phyloP scores from a whole-genome alignment of 1,139 yeast genomes.

The Sugiyamaella castrensis region DNA sequence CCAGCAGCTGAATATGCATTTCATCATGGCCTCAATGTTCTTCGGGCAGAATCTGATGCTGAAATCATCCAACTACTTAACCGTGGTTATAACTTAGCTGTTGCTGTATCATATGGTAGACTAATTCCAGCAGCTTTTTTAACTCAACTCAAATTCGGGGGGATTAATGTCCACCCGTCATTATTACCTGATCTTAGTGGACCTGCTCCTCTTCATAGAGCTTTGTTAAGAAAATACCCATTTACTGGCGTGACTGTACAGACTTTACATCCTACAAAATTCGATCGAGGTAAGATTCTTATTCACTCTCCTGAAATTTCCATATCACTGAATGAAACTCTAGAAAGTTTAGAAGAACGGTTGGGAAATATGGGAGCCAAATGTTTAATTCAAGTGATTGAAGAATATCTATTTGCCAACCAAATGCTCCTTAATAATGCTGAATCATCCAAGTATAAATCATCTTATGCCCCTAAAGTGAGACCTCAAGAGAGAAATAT shows the following conservation, averaged over 20 bases:
- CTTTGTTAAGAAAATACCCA: constrained; percentile 61
- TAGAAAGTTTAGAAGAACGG: constrained; percentile 43
- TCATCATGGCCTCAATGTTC: constrained; percentile 39
- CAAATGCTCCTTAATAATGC: too few species aligned
- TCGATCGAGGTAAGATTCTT: constrained; percentile 75
- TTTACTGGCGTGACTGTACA: constrained; percentile 85
- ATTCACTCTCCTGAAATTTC: constrained; percentile 50
- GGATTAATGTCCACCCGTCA: constrained; percentile 92
- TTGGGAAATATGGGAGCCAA: constrained; percentile 61
- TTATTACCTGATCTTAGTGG: constrained; percentile 81
- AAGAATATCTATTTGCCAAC: constrained; percentile 37
- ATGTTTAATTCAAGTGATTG: constrained; percentile 49
- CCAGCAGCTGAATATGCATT: constrained; percentile 53
- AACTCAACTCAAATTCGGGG: constrained; percentile 51
- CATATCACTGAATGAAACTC: constrained; percentile 44
- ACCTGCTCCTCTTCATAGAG: constrained; percentile 84
- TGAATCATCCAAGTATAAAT: constrained; percentile 31
- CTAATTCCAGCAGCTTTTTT: constrained; percentile 67
- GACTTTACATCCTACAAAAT: constrained; percentile 80
- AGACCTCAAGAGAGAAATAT: constrained; percentile 43
- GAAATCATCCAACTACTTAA: constrained; percentile 49
- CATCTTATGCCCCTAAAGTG: constrained; percentile 60
- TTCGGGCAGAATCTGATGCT: constrained; percentile 55
- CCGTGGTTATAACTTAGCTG: constrained; percentile 53
- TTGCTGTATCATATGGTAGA: constrained; percentile 88